These are phyloP conservation scores for Beauveria brongniartii DNA, from an alignment of 2,329 filamentous ascomycete genomes.

Conservation along the genomic window DNA sequence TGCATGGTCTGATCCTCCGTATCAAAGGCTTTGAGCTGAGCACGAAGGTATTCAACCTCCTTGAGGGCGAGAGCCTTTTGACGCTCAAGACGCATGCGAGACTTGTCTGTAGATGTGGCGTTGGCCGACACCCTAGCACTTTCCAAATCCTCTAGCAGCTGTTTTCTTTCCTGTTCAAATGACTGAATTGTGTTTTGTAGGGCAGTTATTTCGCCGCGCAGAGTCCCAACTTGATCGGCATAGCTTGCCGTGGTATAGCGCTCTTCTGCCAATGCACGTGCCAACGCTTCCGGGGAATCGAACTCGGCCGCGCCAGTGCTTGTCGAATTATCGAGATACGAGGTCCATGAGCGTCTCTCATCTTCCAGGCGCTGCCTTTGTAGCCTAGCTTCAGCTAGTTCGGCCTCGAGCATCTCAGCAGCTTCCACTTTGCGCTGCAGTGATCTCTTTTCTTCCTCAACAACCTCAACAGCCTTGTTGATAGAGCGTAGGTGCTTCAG, in stretches of 20 bases:
- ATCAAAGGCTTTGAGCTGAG: slow-evolving; percentile 83
- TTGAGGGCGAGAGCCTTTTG: slow-evolving; percentile 81
- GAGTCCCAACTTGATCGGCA: slow-evolving; percentile 68
- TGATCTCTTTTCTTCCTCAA: slow-evolving; percentile 88
- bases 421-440: slow-evolving; percentile 70
- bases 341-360: slow-evolving; percentile 78
- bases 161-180: slow-evolving; percentile 61
- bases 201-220: slow-evolving; percentile 71
- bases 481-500: slow-evolving; percentile 73
- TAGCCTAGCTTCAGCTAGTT: slow-evolving; percentile 70
- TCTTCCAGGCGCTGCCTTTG: slow-evolving; percentile 84
- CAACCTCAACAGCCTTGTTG: slow-evolving; percentile 82
- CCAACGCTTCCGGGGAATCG: slow-evolving; percentile 79
- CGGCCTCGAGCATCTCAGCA: slow-evolving; percentile 64
- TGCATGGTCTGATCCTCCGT: slow-evolving; percentile 82
- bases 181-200: slow-evolving; percentile 67
- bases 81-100: slow-evolving; percentile 68
- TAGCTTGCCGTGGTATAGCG: slow-evolving; percentile 71
- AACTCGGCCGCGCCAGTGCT: slow-evolving; percentile 62
- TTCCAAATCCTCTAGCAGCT: slow-evolving; percentile 61
- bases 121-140: slow-evolving; percentile 49
- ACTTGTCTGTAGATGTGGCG: slow-evolving; percentile 52
- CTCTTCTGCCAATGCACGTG: slow-evolving; percentile 74
- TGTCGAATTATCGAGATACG: slow-evolving; percentile 66
- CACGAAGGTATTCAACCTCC: slow-evolving; percentile 88